A percentile compares a stretch with the other conserved stretches of the same genome.
These are phyloP conservation scores for Asterophora lycoperdoides DNA, from an alignment of 768 basidiomycete species.

Conservation along the genomic window DNA sequence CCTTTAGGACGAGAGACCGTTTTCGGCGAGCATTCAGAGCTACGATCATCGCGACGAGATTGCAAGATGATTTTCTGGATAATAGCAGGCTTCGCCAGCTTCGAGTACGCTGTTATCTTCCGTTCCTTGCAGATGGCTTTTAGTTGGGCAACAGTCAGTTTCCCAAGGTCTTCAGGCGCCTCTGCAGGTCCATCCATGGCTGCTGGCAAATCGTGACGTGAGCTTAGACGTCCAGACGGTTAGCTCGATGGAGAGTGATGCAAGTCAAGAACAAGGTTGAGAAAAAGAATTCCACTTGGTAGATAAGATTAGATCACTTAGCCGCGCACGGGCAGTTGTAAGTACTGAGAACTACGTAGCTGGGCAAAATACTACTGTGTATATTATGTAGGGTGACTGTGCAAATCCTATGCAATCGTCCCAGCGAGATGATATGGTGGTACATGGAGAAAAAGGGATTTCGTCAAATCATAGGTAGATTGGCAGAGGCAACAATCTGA, in stretches of 20 bases:
- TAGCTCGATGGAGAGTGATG: too few species aligned
- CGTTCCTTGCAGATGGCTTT: conserved; percentile 66
- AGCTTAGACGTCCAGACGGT: too few species aligned
- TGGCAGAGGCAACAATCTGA: conserved; percentile 64
- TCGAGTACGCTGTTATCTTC: conserved; percentile 61
- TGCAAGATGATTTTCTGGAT: conserved; percentile 42
- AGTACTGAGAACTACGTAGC: too few species aligned
- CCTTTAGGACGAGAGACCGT: background rate
- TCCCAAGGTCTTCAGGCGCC: conserved; percentile 28
- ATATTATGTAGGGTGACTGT: too few species aligned
- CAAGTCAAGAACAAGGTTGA: too few species aligned
- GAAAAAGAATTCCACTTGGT: too few species aligned
- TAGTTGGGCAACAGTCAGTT: conserved; percentile 58
- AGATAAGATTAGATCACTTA: too few species aligned
- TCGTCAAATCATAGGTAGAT: conserved; percentile 71
- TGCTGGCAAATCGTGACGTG: too few species aligned
- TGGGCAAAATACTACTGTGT: too few species aligned
- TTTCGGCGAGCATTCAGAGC: background rate
- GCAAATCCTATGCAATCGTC: background rate
- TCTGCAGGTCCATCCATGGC: background rate
- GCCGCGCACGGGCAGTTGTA: too few species aligned
- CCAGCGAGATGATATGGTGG: too few species aligned
- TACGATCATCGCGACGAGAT: background rate
- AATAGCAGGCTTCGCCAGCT: conserved; percentile 54
- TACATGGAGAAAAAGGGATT: too few species aligned